Evolutionary conservation across 768 basidiomycete species (phyloP), one percentile per base, ranked within the genome.

Genomic region (Trametes maxima): DNA sequence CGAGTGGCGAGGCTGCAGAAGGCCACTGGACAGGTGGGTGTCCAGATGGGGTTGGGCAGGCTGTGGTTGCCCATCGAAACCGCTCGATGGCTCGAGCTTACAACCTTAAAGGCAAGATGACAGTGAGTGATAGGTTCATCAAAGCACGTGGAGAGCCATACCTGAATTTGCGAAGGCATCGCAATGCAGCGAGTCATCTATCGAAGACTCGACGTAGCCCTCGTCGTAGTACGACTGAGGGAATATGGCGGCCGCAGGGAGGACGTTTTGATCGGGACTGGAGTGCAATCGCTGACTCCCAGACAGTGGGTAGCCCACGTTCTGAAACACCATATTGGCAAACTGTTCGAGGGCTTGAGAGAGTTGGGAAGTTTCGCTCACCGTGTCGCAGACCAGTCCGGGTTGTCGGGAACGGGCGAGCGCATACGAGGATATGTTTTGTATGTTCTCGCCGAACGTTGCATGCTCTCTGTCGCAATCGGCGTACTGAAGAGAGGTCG

Each of bases 171-270:
- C n/a, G 13, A 51, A 46, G 3, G 46, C 35, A n/a, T 64, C 62
- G 25, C 47, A 28, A 16, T 59, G 49, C 22, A 42, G 13, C 14
- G 54, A 37, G 21, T 64, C 62, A 8, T 59, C 54, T 22, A 42
- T 40, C 17, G 62, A 57, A 4, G 62, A 64, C 11, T 64, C 62
- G 47, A 46, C 46, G 48, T 55, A 59, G 16, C 48, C 48, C 21
- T 64, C 62, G 45, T 59, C 53, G 47, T 43, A 48, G 45, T 43
- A 59, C 14, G 45, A 6, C 21, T 28, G 36, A 14, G 50, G 36
- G 40, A 54, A 56, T 21, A 52, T 25, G 40, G 52, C 37, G n/a
- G 40, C 43, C 45, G 52, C 46, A 35, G 52, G 28, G 42, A 48
- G 33, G 16, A 53, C 24, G 40, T 39, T n/a, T 13, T 36, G n/a